Base-by-base conservation (phyloP, 768 basidiomycete genomes). In the Steccherinum ochraceum region DNA sequence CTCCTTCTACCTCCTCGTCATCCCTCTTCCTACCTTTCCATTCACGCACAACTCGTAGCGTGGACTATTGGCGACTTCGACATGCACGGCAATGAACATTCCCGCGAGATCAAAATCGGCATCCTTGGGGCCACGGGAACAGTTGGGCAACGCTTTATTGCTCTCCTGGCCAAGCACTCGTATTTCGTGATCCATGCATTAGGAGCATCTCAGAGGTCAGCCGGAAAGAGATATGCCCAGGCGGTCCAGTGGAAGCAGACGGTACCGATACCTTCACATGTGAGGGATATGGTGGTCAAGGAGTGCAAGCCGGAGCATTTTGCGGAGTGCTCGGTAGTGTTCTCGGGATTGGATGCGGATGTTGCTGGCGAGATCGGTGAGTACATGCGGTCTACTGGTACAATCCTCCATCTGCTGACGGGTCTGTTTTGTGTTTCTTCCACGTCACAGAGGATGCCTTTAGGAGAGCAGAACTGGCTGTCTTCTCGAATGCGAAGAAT, bases 401-500 rank as follows among this genome's bases (percentile, higher is more conserved):
- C 11, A 42, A 21, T 39, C 25, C 40, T 48, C 26, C 13, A 35
- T n/a, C n/a, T n/a, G 30, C 30, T 35, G 30, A 35, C 16, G 7
- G 30, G 7, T 16, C 16, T 35, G 30, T 35, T 7, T 35, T 35
- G 30, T 27, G 18, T 48, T 24, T 47, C 49, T 54, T 47, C 16
- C n/a, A n/a, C 21, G 24, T 49, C 27, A 35, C 65, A 96, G 95
- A 99, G 75, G 70, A 75, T 23, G 84, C 88, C 0, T 95, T 98
- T 69, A 77, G 94, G 57, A 65, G 76, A 13, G 91, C 95, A 19
- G 88, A 98, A 61, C 79, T 95, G 20, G 83, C 87, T 50, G 86
- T 99, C 11, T 99, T 97, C 69, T 95, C 93, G 19, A 98, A 99
- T 57, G 84, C 95, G n/a, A 96, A 95, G 70, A 96, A 93, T 68